phyloP scores from a whole-genome alignment of 306 rosid species.

The Cucumis cinereus region DNA sequence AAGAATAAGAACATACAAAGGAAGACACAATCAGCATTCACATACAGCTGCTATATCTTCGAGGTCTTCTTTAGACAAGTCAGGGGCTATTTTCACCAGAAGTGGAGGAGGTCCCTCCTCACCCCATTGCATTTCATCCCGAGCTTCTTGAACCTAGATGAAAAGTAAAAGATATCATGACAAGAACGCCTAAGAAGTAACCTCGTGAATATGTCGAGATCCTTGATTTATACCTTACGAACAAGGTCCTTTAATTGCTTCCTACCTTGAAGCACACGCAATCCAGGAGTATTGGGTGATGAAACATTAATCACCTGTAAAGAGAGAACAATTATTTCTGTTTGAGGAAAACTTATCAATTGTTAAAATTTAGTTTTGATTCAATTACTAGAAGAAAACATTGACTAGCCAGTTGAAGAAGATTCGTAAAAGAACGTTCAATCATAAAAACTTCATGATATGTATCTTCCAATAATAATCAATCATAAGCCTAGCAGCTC shows the following conservation, averaged over 20 bases:
- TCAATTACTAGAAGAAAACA: not conserved
- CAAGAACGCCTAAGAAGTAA: constrained; percentile 11
- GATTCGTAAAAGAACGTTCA: not conserved
- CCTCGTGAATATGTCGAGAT: not conserved
- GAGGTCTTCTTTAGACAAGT: constrained; percentile 90
- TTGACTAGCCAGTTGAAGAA: not conserved
- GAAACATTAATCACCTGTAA: constrained; percentile 91
- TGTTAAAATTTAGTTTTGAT: not conserved
- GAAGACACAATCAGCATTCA: not conserved
- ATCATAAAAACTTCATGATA: not conserved
- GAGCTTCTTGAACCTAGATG: constrained; percentile 84
- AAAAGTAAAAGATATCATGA: constrained; percentile 13
- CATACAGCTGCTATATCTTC: constrained; percentile 98
- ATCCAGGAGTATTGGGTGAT: constrained; percentile 96
- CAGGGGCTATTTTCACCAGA: constrained; percentile 97
- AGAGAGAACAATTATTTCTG: not conserved
- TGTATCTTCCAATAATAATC: not conserved
- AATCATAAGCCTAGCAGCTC: not conserved
- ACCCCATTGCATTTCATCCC: constrained; percentile 99
- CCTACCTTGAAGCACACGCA: constrained; percentile 98
- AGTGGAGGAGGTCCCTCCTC: constrained; percentile 99
- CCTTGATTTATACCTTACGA: constrained; percentile 53
- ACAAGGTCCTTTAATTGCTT: constrained; percentile 93
- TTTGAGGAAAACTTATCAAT: not conserved
- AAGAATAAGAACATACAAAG: not conserved